Evolutionary conservation across 805 yeast genomes (phyloP).

Genomic region (Scheffersomyces spartinae): DNA sequence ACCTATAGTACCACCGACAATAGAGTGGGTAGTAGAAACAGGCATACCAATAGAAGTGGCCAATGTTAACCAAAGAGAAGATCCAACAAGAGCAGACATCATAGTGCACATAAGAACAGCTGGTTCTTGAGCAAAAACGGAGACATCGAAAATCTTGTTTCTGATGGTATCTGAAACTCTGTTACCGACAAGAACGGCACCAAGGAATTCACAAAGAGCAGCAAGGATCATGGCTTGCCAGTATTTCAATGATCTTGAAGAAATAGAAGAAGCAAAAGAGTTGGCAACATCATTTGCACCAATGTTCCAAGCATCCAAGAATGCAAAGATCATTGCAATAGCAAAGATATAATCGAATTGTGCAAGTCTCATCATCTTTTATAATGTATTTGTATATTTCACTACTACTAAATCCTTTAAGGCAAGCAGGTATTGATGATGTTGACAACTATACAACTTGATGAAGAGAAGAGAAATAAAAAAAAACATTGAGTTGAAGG

Average conservation of each 20-base stretch:
- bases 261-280: conserved; percentile 67
- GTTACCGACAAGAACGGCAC: conserved; percentile 64
- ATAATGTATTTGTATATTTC: background rate
- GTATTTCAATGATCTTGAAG: conserved; percentile 56
- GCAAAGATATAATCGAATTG: conserved; percentile 66
- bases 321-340: conserved; percentile 56
- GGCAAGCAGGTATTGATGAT: no score
- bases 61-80: conserved; percentile 55
- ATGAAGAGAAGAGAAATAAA: no score
- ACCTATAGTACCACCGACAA: conserved; percentile 68
- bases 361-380: conserved; percentile 27
- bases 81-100: conserved; percentile 67
- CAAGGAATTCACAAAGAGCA: conserved; percentile 59
- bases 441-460: no score
- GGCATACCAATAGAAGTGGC: conserved; percentile 66
- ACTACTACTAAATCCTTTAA: no score
- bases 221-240: conserved; percentile 72
- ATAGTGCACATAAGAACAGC: conserved; percentile 65
- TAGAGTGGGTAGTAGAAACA: conserved; percentile 74
- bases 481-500: no score
- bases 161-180: conserved; percentile 67
- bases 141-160: conserved; percentile 46
- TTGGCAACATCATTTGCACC: conserved; percentile 80
- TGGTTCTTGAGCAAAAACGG: conserved; percentile 40
- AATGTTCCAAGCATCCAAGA: conserved; percentile 68